Base-by-base conservation (phyloP, 306 rosid species). In the Trichosanthes truncata region DNA sequence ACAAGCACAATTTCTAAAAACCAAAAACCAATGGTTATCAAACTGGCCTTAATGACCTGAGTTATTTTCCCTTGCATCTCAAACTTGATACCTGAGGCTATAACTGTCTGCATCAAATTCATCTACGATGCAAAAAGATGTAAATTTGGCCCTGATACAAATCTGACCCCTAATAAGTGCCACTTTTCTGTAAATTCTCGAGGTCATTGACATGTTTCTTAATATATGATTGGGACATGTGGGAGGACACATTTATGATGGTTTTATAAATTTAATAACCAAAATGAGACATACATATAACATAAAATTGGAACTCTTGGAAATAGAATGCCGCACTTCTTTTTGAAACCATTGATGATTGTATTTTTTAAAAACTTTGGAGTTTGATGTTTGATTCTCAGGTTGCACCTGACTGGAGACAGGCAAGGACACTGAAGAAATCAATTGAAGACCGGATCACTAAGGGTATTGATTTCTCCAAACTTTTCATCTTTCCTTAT, bases 381-480 rank as follows among this genome's bases (percentile, higher is more conserved):
- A 43, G 13, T 23, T 71, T 17, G 36, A 25, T 71, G 76, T 13
- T 71, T 71, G 56, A 45, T 71, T 84, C 82, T 87, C 84, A 94
- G 98, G 88, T 89, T 87, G 96, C 93, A 57, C 97, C 98, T 74
- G 96, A 91, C 84, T 94, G 97, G 98, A 90, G 98, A 80, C 97
- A 94, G 84, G 96, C 97, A 55, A 82, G 74, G 78, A 74, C 85
- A 68, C 92, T 92, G 73, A 90, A 89, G 85, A 91, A 87, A 78
- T 15, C 85, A 31, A 87, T 89, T 11, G 97, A 92, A 83, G 97
- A 91, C 51, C 78, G 76, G 78, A 89, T 94, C 81, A 91, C 91
- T 38, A 92, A 93, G 82, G 97, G 96, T 92, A 81, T 81, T 56
- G 52, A 18, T 12, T 74, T 40, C 46, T 79, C 26, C 78, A 18